A percentile compares a stretch with the other conserved stretches of the same genome.
phyloP scores from a whole-genome alignment of 2,329 filamentous ascomycete genomes.

The Epichloe aotearoae region DNA sequence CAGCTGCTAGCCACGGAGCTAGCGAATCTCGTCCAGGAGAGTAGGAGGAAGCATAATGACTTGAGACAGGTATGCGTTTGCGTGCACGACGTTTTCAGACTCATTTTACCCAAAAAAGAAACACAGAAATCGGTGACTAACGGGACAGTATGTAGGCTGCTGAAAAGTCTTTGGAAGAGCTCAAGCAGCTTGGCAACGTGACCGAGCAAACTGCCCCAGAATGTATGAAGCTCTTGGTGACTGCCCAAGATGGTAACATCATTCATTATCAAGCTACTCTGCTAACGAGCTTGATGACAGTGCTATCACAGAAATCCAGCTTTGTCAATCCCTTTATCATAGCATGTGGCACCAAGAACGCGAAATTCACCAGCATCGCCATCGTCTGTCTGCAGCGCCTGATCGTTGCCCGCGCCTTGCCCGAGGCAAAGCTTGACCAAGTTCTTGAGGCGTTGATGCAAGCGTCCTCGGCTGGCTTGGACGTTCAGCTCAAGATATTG shows the following conservation, averaged over 20 bases:
- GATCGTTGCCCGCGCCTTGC: constrained; percentile 68
- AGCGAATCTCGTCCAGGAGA: constrained; percentile 84
- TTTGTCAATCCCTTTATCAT: constrained; percentile 93
- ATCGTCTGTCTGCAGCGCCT: constrained; percentile 82
- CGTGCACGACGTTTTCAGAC: background rate
- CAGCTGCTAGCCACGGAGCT: constrained; percentile 83
- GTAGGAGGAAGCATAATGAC: constrained; percentile 87
- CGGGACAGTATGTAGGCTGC: constrained; percentile 49
- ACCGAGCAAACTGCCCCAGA: constrained; percentile 26
- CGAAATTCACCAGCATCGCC: constrained; percentile 77
- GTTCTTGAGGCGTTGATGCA: constrained; percentile 80
- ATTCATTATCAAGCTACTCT: constrained; percentile 7
- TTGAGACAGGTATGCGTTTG: constrained; percentile 51
- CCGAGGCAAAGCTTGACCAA: constrained; percentile 67
- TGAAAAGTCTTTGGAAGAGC: constrained; percentile 82
- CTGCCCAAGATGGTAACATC: constrained; percentile 1
- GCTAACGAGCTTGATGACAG: constrained; percentile 32
- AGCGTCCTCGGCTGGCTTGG: constrained; percentile 65
- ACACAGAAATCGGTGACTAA: background rate
- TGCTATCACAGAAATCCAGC: constrained; percentile 65
- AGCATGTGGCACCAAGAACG: constrained; percentile 80
- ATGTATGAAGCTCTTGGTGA: constrained; percentile 13
- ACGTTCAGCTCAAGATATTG: constrained; percentile 91
- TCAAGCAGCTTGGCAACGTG: constrained; percentile 41
- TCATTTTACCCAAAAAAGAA: background rate